A percentile compares a stretch with the other conserved stretches of the same genome.
These are phyloP conservation scores for Flammula alnicola DNA, from an alignment of 1,284 basidiomycete genomes.

Conservation along the genomic window DNA sequence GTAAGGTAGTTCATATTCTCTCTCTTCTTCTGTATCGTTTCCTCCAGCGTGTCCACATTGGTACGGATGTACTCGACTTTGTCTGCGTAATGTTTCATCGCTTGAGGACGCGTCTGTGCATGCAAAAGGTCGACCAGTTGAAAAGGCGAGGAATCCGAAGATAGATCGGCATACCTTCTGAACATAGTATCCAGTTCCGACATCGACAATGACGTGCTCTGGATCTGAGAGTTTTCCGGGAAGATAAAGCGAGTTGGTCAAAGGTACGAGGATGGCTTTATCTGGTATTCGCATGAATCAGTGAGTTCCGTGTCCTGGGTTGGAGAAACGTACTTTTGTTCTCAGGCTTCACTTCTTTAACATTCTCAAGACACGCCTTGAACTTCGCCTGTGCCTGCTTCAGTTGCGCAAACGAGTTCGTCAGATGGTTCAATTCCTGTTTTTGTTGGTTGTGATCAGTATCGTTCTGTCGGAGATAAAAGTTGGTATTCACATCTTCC, in stretches of 20 bases:
- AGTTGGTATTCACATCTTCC: slow-evolving; percentile 66
- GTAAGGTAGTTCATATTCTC: slow-evolving; percentile 82
- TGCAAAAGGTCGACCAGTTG: neutral
- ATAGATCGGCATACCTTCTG: slow-evolving; percentile 71
- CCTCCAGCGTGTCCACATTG: slow-evolving; percentile 84
- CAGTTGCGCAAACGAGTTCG: slow-evolving; percentile 91
- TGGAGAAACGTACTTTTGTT: slow-evolving; percentile 62
- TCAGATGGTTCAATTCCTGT: slow-evolving; percentile 92
- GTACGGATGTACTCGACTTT: slow-evolving; percentile 81
- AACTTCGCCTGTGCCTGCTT: slow-evolving; percentile 95
- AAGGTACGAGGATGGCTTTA: slow-evolving; percentile 88
- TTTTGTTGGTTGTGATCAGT: slow-evolving; percentile 3
- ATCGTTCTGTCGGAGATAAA: neutral
- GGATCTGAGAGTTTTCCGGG: slow-evolving; percentile 87
- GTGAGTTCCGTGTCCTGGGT: neutral
- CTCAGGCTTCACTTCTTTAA: slow-evolving; percentile 76
- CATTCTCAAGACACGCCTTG: slow-evolving; percentile 83
- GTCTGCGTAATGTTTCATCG: slow-evolving; percentile 72
- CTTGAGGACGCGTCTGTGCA: slow-evolving; percentile 78
- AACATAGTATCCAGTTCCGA: slow-evolving; percentile 97
- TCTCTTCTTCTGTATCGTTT: slow-evolving; percentile 87
- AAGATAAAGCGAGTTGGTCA: slow-evolving; percentile 95
- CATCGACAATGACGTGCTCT: slow-evolving; percentile 91
- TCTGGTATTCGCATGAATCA: slow-evolving; percentile 47
- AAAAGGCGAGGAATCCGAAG: neutral